Evolutionary conservation across 495 filamentous ascomycete genomes (phyloP), one percentile per base, ranked within the genome.

Genomic region (Hyaloscypha hepaticicola): DNA sequence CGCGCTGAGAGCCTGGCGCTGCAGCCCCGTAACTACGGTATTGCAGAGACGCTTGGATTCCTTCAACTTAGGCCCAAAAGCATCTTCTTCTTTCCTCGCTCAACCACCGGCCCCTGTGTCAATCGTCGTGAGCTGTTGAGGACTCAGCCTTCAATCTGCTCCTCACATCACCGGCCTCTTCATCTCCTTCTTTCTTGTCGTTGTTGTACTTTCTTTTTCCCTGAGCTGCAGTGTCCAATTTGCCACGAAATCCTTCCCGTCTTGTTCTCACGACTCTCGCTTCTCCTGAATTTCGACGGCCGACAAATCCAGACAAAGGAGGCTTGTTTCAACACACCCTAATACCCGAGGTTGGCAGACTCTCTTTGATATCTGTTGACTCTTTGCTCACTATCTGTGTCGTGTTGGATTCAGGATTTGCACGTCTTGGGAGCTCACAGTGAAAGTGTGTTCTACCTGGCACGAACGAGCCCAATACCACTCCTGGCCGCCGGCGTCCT

Each of bases 401-500:
- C 57, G 68, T 66, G 61, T 56, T 56, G 61, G 68, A 68, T 63
- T 71, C 63, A 58, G 34, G 58, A 66, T 63, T 56, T 71, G 73
- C 64, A 69, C 66, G 53, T 71, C 55, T 65, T n/a, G n/a, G 65
- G 72, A 67, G 74, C 72, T 73, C 80, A 76, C 78, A 80, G 80
- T 83, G 74, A 78, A 52, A 82, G 79, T 80, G 80, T 77, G 71
- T 76, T 75, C 75, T 75, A 76, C 70, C 64, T 68, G 73, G 74
- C 76, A 70, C 72, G 72, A 60, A 70, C 69, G 73, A 73, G 71
- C 77, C 71, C 69, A 65, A 66, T 68, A 61, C 61, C 66, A 58
- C 63, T 62, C 65, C 70, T 77, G 81, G 82, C 78, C 81, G 81
- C 81, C 76, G 80, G 81, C 81, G 80, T 77, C 81, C 80, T 81